Evolutionary conservation across 306 rosid genomes (phyloP).

Genomic region (Potentilla sterilis): DNA sequence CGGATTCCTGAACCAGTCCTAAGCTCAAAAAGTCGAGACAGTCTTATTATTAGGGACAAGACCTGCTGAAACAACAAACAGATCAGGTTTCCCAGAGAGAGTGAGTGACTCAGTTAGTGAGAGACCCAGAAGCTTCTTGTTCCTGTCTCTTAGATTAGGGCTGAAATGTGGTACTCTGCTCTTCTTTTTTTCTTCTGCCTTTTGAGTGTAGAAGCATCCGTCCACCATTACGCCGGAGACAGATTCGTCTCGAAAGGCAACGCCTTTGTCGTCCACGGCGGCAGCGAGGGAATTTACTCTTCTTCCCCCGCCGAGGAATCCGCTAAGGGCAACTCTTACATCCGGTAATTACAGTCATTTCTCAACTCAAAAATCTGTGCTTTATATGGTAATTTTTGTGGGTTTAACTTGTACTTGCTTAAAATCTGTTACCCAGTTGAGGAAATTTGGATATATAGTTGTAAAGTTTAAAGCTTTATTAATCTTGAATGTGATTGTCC

Average conservation of each 20-base stretch:
- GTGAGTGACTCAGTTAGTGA: not conserved
- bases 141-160: conserved; percentile 1
- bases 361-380: not conserved
- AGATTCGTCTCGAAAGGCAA: conserved; percentile 68
- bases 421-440: conserved; percentile 3
- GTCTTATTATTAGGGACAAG: not conserved
- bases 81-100: conserved; percentile 10
- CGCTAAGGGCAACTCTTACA: conserved; percentile 56
- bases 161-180: conserved; percentile 10
- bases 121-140: not conserved
- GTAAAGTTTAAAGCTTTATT: not conserved
- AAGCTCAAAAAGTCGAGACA: not conserved
- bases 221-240: conserved; percentile 65
- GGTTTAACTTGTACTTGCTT: not conserved
- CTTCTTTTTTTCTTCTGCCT: conserved; percentile 23
- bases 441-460: not conserved
- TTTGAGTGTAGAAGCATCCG: conserved; percentile 61
- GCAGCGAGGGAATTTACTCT: conserved; percentile 96
- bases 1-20: not conserved
- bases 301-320: conserved; percentile 42
- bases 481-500: not conserved
- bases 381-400: not conserved
- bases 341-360: conserved; percentile 41
- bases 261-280: conserved; percentile 90
- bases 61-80: not conserved